Evolutionary conservation across 1,284 basidiomycete genomes (phyloP).

Genomic region (Dichomitus squalens): DNA sequence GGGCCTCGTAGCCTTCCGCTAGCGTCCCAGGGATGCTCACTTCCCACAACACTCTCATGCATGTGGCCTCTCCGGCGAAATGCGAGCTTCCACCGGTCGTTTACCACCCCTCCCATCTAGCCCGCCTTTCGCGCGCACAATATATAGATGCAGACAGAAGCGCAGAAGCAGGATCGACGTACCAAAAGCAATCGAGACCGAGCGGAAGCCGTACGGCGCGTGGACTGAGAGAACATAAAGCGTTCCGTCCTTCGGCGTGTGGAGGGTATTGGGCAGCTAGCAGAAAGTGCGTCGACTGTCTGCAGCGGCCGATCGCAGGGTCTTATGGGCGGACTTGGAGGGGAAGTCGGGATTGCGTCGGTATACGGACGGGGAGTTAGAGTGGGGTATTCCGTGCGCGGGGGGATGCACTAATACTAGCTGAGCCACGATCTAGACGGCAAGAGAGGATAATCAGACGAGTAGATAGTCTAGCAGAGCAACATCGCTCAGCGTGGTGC

Average conservation of each 20-base stretch:
- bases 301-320: not conserved
- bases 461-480: not conserved
- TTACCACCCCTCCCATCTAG: not conserved
- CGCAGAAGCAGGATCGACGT: slow-evolving; percentile 3
- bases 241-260: not conserved
- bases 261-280: slow-evolving; percentile 1
- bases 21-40: not conserved
- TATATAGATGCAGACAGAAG: not conserved
- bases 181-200: slow-evolving; percentile 22
- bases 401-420: not conserved
- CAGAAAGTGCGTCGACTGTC: not conserved
- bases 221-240: slow-evolving; percentile 23
- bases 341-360: not conserved
- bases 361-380: not conserved
- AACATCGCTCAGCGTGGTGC: not conserved
- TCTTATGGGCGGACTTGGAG: not conserved
- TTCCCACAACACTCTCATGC: not conserved
- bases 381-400: slow-evolving; percentile 1
- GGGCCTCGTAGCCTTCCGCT: not conserved
- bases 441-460: not conserved
- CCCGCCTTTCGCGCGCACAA: not conserved
- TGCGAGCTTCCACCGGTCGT: not conserved
- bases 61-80: not conserved
- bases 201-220: slow-evolving; percentile 17
- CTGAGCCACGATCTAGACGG: not conserved